These are phyloP conservation scores for Amanita pseudoporphyria DNA, from an alignment of 768 basidiomycete species.

Conservation along the genomic window DNA sequence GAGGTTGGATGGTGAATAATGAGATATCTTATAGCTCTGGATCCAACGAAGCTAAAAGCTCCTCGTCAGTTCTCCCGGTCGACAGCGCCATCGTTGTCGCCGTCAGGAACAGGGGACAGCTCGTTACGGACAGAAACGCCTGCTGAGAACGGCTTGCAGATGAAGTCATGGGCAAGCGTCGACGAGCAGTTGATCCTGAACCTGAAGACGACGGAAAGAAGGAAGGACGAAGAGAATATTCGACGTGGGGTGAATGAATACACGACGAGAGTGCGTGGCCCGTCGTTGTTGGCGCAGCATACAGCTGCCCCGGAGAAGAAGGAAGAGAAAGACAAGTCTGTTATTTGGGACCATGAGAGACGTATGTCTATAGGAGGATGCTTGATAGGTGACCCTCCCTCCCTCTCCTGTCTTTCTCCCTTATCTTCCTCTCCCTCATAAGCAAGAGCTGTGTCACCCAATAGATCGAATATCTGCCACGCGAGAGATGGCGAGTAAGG, in stretches of 20 bases:
- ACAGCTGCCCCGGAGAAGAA: conserved; percentile 19
- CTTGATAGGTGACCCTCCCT: too few species aligned
- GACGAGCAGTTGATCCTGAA: conserved; percentile 50
- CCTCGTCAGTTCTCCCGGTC: conserved; percentile 67
- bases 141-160: conserved; percentile 82
- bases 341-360: conserved; percentile 86
- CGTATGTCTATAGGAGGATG: conserved; percentile 86
- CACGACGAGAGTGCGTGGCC: conserved; percentile 48
- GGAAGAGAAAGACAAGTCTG: conserved; percentile 44
- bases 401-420: too few species aligned
- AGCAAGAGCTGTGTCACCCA: too few species aligned
- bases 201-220: conserved; percentile 40
- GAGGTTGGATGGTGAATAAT: background rate
- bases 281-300: conserved; percentile 49
- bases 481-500: too few species aligned
- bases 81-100: conserved; percentile 30
- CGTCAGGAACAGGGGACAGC: conserved; percentile 39
- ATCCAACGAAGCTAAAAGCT: conserved; percentile 74
- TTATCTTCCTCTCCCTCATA: too few species aligned
- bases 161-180: conserved; percentile 88
- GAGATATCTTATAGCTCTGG: conserved; percentile 47
- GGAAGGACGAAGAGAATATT: conserved; percentile 58
- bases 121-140: conserved; percentile 98
- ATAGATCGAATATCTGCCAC: too few species aligned
- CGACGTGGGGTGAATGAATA: conserved; percentile 69